Base-by-base conservation (phyloP, 495 filamentous ascomycete genomes). In the Penicillium roqueforti region DNA sequence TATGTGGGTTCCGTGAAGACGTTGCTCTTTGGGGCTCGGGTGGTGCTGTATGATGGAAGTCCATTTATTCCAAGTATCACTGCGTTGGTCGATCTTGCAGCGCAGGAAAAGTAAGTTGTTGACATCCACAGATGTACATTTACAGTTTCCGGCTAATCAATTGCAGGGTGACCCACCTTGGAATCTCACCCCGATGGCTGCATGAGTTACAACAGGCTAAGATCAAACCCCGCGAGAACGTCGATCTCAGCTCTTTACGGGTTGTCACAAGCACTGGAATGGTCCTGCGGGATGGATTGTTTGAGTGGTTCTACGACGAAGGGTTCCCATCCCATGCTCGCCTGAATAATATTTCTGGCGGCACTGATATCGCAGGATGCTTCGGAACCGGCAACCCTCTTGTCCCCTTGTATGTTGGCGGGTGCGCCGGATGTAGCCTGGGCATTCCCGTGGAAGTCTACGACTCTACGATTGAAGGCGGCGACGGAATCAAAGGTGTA, bases 221-320 rank as follows among this genome's bases (percentile, higher is more conserved):
- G 4, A 74, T 89, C 34, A 60, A 60, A 0, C 88, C 88, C 3
- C 77, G 80, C 13, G 65, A 83, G 22, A 71, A 85, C 9, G 73
- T 77, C 19, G 84, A 91, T 53, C 71, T 91, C 11, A 80, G 75
- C 6, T 66, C 57, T 39, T 73, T 92, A 23, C 68, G 70, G 22
- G 61, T 71, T 14, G 87, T 91, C 16, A 82, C 78, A 9, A 80
- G 77, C 51, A 92, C 88, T 4, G 88, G 87, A 11, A 91, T 91
- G 88, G 87, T 91, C 1, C 76, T 91, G 8, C 80, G 85, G 7
- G 80, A 88, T 40, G 75, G 81, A 32, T 72, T 88, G 36, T 90
- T 89, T 63, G 80, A 87, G 51, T 92, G 87, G 87, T 90, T 91
- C 75, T 91, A 91, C 68, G 87, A 91, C 66, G 63, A 67, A n/a